phyloP scores from a whole-genome alignment of 345 rosid genomes.

The Murraya koenigii region DNA sequence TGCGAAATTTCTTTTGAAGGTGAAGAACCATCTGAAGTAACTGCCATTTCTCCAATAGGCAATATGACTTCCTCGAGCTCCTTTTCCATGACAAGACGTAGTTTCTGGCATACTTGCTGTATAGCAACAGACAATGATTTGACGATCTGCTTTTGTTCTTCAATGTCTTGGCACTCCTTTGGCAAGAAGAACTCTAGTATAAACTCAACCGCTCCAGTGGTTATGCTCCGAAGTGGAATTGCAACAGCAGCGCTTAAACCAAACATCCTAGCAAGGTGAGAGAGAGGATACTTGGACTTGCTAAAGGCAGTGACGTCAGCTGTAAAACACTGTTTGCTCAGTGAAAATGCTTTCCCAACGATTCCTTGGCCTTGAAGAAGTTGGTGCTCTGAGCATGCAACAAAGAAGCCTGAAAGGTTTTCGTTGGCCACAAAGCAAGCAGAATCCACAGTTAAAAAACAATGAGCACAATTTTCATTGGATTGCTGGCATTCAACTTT shows the following conservation, averaged over 20 bases:
- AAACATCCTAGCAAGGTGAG: constrained; percentile 84
- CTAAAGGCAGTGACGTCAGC: constrained; percentile 60
- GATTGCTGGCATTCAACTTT: constrained; percentile 70
- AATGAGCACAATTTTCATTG: constrained; percentile 51
- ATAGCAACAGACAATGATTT: constrained; percentile 43
- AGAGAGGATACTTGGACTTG: constrained; percentile 71
- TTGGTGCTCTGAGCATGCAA: constrained; percentile 87
- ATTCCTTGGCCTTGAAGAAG: constrained; percentile 71
- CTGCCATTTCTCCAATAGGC: constrained; percentile 31
- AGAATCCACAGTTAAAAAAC: constrained; percentile 61
- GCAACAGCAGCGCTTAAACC: constrained; percentile 73
- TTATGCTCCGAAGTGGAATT: constrained; percentile 54
- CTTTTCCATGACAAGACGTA: constrained; percentile 49
- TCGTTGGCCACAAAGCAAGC: constrained; percentile 59
- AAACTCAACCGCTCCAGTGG: constrained; percentile 52
- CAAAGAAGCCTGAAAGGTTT: constrained; percentile 44
- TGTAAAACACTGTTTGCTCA: constrained; percentile 59
- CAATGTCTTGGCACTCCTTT: constrained; percentile 46
- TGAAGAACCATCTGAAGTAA: constrained; percentile 36
- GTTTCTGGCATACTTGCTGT: constrained; percentile 52
- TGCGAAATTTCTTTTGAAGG: constrained; percentile 37
- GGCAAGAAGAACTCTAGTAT: constrained; percentile 87
- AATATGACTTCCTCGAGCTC: constrained; percentile 46
- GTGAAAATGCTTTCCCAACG: constrained; percentile 71
- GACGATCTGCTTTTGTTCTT: constrained; percentile 46